Base-by-base conservation (phyloP, 1,139 yeast genomes). In the Yamadazyma dendronema region DNA sequence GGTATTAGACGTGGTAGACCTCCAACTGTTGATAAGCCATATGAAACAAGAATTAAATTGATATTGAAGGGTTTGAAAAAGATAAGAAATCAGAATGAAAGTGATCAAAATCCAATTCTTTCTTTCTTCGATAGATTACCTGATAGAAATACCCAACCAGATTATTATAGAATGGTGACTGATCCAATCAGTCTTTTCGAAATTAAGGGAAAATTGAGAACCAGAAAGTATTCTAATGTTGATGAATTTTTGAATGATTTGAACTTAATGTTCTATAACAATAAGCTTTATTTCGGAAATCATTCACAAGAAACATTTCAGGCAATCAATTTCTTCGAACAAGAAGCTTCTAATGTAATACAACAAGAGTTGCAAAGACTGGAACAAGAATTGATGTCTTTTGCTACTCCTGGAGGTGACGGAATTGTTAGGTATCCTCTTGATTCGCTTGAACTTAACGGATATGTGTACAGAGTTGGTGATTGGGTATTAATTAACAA, bases 11-110 rank as follows among this genome's bases (percentile, higher is more conserved):
- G 97, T 54, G 97, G 97, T 30, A 78, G 97, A 54, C 97, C 97
- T 7, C 97, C 97, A 1, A 86, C 90, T 37, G 94, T 90, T 40
- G 97, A 90, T 59, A 81, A 85, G 52, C 97, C 97, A 4, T 90
- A 84, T 60, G 97, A 92, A 61, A 89, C 88, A 50, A 74, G 97
- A 46, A 89, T 90, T 57, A 90, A 90, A 59, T 81, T 87, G 45
- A 82, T 92, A 30, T 67, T 90, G 68, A 81, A 95, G 55, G 82
- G 80, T 34, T 72, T 92, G 53, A 85, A 88, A 52, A 85, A 85
- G 54, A 81, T 84, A 41, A 75, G 79, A 37, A 81, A 77, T 48
- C 71, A 74, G 4, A 59, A 64, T 38, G 70, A 68, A 33, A 72
- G 76, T 42, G 30, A 35, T 16, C 34, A 40, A 14, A 33, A 34